Base-by-base conservation (phyloP, 2,329 filamentous ascomycete species). In the Pseudocercospora fuligena region DNA sequence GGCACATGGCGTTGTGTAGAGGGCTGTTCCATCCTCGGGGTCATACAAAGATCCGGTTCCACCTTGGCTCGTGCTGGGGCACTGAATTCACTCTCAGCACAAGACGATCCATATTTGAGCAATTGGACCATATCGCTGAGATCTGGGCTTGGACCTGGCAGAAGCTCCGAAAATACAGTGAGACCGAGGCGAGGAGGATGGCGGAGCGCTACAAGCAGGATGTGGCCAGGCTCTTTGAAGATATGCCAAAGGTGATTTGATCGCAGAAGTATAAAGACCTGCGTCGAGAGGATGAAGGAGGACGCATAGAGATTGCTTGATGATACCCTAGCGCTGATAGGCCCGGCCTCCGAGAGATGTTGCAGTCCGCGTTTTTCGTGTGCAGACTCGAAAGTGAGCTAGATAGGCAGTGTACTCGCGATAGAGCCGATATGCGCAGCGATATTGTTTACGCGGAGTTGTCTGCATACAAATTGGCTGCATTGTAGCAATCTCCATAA, bases 1-100 rank as follows among this genome's bases (percentile, higher is more conserved):
- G 64, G 3, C 68, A 71, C 60, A 71, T 71, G 68, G 29, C 60
- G 5, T 19, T 31, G 5, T 23, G 70, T 3, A 61, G 66, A 25
- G 36, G 36, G 23, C 40, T 70, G 23, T 71, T 71, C 58, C 66
- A 68, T 56, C 68, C 69, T 23, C 64, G 67, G n/a, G 68, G 66
- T 12, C 33, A 36, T 7, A 49, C 68, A 12, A 68, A 62, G 19
- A 64, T 71, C 21, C 66, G 66, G 5, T 71, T 71, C 27, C 68
- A 65, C 40, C 14, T 71, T 49, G 64, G 68, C 1, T 68, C 68
- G 16, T 67, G 64, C 29, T 67, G 69, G 16, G 68, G 68, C 3
- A 68, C 66, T 14, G 65, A 65, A 0, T 71, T 71, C 27, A 62
- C 51, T 25, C 62, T 71, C 8, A 68, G 66, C 5, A 60, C 60